These are phyloP conservation scores for Mycotypha africana DNA, from an alignment of 371 early-diverging fungal species.

Conservation along the genomic window DNA sequence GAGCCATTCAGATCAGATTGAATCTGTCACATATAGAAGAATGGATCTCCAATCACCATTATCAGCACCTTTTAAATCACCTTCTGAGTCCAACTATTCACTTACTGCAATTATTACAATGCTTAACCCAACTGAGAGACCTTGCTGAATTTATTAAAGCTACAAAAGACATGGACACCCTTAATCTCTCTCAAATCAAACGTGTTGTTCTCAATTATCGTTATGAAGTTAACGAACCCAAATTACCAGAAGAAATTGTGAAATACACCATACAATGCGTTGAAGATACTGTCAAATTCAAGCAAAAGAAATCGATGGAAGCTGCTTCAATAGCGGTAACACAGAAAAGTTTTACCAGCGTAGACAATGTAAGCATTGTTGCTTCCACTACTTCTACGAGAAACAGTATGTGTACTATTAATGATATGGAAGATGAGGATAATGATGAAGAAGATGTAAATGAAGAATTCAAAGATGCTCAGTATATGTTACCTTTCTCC, in stretches of 20 bases:
- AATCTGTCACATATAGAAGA: constrained; percentile 81
- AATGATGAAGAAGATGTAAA: too few relatives aligned
- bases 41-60: constrained; percentile 68
- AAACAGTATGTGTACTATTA: too few relatives aligned
- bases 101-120: constrained; percentile 77
- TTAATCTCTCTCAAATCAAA: constrained; percentile 66
- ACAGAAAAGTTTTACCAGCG: too few relatives aligned
- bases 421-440: too few relatives aligned
- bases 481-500: too few relatives aligned
- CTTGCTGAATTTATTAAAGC: constrained; percentile 69
- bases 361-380: too few relatives aligned
- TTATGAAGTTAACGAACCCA: constrained; percentile 78
- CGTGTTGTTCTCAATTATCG: constrained; percentile 71
- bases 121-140: constrained; percentile 61
- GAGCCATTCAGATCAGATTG: constrained; percentile 80
- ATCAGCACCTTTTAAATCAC: constrained; percentile 35
- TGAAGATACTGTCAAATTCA: constrained; percentile 53
- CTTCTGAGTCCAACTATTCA: constrained; percentile 68
- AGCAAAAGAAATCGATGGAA: constrained; percentile 12
- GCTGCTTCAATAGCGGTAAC: too few relatives aligned
- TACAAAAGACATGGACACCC: constrained; percentile 50
- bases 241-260: constrained; percentile 62
- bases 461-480: too few relatives aligned
- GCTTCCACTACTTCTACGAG: too few relatives aligned
- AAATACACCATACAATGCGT: constrained; percentile 66